A percentile compares a stretch with the other conserved stretches of the same genome.
Evolutionary conservation across 1,139 yeast genomes (phyloP).

Genomic region (Saccharomyces hybrid): DNA sequence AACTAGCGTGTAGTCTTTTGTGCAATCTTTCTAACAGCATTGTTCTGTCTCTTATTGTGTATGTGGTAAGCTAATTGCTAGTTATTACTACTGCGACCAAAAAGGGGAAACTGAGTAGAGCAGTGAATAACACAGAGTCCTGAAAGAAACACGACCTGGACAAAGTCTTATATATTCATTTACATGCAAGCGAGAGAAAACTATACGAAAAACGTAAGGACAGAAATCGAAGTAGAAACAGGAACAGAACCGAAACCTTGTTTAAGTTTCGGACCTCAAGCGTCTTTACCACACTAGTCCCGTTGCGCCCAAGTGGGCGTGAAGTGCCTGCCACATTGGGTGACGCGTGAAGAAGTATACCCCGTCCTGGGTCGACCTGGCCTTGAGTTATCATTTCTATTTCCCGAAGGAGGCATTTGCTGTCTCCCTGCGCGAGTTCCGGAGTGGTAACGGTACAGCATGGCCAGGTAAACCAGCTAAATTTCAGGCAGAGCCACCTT

Average conservation of each 20-base stretch:
- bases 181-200: background rate
- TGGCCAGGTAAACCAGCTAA: too few species aligned
- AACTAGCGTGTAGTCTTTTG: background rate
- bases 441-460: background rate
- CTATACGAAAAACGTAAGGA: background rate
- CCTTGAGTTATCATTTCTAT: background rate
- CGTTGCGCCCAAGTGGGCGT: background rate
- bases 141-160: too few species aligned
- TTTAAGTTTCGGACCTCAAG: background rate
- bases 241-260: background rate
- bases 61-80: background rate
- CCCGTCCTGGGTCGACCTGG: background rate
- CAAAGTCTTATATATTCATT: background rate
- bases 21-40: background rate
- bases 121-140: too few species aligned
- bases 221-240: background rate
- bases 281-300: background rate
- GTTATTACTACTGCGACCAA: background rate
- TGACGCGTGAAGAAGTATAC: background rate
- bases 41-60: background rate
- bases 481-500: background rate
- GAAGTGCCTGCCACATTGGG: background rate
- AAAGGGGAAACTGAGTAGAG: too few species aligned
- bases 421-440: background rate
- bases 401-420: background rate